These are phyloP conservation scores for Panicum miliaceum DNA, from an alignment of 176 grass and related monocot species.

Conservation along the genomic window DNA sequence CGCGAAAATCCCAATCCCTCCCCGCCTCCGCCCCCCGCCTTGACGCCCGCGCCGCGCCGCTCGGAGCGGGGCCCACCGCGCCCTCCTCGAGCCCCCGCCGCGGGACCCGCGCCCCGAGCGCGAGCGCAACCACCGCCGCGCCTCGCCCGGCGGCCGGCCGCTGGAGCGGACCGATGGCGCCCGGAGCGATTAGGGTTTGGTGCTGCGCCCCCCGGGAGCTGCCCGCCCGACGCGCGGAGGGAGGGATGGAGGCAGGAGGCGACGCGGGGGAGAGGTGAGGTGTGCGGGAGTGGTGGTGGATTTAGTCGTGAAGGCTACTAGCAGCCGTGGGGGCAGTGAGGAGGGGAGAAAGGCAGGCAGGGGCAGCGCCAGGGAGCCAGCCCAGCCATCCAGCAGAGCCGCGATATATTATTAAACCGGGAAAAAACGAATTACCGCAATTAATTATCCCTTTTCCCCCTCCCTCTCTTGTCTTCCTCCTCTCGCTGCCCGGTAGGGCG, in stretches of 20 bases:
- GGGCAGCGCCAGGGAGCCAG: not conserved
- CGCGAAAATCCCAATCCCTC: not conserved
- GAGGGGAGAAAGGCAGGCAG: not conserved
- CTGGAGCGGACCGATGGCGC: constrained; percentile 34
- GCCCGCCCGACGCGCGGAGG: constrained; percentile 14
- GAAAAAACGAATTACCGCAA: not conserved
- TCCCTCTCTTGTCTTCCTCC: not conserved
- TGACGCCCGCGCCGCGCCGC: not conserved
- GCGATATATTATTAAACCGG: not conserved
- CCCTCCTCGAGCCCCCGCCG: not conserved
- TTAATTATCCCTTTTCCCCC: not conserved
- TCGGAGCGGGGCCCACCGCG: not conserved
- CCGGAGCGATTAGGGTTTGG: constrained; percentile 46
- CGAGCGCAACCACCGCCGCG: constrained; percentile 4
- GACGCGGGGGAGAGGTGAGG: constrained; percentile 20
- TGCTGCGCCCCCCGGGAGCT: constrained; percentile 10
- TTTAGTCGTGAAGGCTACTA: constrained; percentile 72
- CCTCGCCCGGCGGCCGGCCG: not conserved
- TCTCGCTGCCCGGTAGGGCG: constrained; percentile 3
- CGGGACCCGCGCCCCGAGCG: not conserved
- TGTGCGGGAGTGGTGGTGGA: constrained; percentile 37
- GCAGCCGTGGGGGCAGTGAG: not conserved
- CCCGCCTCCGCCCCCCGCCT: not conserved
- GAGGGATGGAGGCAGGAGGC: not conserved
- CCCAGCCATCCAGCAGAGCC: constrained; percentile 14